Base-by-base conservation (phyloP, 2,329 filamentous ascomycete species). In the Hymenoscyphus linearis region DNA sequence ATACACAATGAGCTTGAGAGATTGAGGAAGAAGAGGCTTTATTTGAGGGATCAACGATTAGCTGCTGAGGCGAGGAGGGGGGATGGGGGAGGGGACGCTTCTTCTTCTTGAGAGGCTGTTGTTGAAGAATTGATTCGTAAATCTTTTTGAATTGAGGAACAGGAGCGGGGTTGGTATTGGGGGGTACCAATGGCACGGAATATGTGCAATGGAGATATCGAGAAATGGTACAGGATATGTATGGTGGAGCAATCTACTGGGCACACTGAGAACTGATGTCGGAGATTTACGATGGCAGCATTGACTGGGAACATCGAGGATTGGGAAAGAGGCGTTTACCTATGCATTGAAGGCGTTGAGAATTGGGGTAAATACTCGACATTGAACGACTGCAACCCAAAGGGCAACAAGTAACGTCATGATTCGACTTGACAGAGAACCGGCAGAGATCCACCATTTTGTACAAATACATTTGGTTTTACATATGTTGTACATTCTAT, bases 1-100 rank as follows among this genome's bases (percentile, higher is more conserved):
- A 95, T 99, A 71, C 83, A 87, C 61, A 83, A 82, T 65, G 95
- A 99, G 69, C 54, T 74, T 14, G 69, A 74, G 60, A 64, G 72
- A 47, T 60, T 74, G 59, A 66, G 63, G 60, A 60, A 58, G 52
- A 70, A 61, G 65, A 68, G 72, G 50, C 56, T 73, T 50, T 69
- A 60, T 57, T 64, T 76, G 65, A 73, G 75, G 61, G 71, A 72
- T 57, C 69, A 70, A 65, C 67, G 75, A 58, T 57, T 76, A 62
- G 66, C 70, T 64, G 54, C 61, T 40, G 64, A 68, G 64, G 54
- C 62, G 31, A 62, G 66, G n/a, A 59, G 34, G 50, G 22, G 55
- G 37, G 35, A 57, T 22, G 36, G 52, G 53, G 50, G 56, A 53
- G 27, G 56, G 47, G 13, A 50, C 1, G 54, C 31, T 57, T 12